phyloP scores from a whole-genome alignment of 1,284 basidiomycete species.

The Athelia sp. region DNA sequence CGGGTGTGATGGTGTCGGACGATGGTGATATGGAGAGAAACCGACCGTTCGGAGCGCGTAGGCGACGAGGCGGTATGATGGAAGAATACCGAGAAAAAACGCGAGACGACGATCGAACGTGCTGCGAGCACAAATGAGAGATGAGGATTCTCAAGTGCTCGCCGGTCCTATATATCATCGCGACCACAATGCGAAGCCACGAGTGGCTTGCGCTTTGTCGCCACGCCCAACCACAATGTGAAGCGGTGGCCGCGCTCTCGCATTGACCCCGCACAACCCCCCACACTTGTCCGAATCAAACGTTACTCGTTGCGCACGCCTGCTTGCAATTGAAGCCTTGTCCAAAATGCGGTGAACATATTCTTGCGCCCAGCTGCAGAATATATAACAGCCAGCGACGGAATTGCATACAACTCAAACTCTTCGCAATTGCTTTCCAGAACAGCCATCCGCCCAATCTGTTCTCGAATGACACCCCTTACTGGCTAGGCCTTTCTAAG shows the following conservation, averaged over 20 bases:
- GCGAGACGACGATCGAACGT: neutral
- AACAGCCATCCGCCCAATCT: no score
- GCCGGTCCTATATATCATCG: neutral
- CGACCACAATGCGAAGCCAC: neutral
- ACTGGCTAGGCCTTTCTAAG: no score
- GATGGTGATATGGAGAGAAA: neutral
- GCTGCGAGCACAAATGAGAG: constrained; percentile 1
- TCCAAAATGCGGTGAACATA: no score
- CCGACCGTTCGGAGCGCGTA: neutral
- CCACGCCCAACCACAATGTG: no score
- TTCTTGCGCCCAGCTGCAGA: no score
- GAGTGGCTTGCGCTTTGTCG: neutral
- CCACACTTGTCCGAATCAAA: neutral
- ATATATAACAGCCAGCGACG: no score
- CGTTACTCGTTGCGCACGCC: no score
- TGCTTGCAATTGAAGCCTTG: no score
- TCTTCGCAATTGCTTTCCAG: no score
- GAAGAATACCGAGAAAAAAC: neutral
- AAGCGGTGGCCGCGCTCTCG: neutral
- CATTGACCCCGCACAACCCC: neutral
- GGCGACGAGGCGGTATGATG: neutral
- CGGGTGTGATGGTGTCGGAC: neutral
- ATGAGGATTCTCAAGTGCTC: neutral
- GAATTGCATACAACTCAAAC: no score
- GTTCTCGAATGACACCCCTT: no score